A percentile compares a stretch with the other conserved stretches of the same genome.
These are phyloP conservation scores for Aphanocladium album DNA, from an alignment of 2,329 filamentous ascomycete species.

Conservation along the genomic window DNA sequence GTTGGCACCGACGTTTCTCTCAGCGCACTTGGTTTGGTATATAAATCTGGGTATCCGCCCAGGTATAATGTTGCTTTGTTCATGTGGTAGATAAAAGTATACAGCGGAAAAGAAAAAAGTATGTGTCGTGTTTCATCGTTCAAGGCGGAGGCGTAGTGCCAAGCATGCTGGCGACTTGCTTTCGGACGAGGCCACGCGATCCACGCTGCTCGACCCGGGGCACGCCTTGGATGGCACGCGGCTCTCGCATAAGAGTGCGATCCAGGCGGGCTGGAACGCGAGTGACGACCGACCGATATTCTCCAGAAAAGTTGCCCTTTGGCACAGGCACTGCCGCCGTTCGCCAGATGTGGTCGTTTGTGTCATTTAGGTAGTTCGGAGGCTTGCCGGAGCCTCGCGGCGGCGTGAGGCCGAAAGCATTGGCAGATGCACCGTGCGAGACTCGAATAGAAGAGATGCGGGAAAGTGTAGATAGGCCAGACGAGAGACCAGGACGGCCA, in stretches of 20 bases:
- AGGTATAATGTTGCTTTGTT: neutral
- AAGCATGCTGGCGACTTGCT: conserved; percentile 50
- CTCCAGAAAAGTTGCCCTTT: conserved; percentile 57
- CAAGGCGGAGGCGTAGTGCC: conserved; percentile 37
- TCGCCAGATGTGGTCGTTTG: conserved; percentile 74
- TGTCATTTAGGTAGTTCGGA: conserved; percentile 64
- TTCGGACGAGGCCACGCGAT: conserved; percentile 46
- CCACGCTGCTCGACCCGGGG: conserved; percentile 56
- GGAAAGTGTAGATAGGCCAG: conserved; percentile 46
- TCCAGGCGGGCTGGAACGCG: conserved; percentile 80
- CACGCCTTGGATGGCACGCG: conserved; percentile 82
- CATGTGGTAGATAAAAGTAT: neutral
- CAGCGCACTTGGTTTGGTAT: neutral
- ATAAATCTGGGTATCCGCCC: neutral
- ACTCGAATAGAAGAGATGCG: conserved; percentile 56
- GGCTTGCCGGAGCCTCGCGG: conserved; percentile 35
- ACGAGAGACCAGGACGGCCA: conserved; percentile 61
- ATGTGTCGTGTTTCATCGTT: neutral
- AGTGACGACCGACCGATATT: conserved; percentile 57
- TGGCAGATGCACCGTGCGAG: conserved; percentile 46
- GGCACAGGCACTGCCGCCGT: conserved; percentile 57
- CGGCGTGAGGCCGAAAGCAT: conserved; percentile 31
- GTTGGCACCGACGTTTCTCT: neutral
- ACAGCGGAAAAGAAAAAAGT: neutral
- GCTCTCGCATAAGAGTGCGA: conserved; percentile 82